Percentiles rank a stretch among this genome's conserved stretches.
Evolutionary conservation across 129 eudicot genomes (phyloP).

Genomic region (Tanacetum coccineum): DNA sequence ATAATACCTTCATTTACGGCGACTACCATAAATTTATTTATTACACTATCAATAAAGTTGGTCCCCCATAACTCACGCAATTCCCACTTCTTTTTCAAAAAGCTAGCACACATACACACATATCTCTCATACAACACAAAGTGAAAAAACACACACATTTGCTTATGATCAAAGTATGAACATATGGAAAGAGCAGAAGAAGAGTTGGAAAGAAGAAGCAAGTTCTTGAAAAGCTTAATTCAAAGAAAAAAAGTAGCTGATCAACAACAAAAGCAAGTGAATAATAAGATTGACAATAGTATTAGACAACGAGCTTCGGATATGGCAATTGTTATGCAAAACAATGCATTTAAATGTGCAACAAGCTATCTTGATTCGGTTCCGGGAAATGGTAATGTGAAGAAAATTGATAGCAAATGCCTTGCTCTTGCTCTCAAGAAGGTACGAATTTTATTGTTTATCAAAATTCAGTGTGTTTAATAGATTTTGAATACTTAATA

Average conservation of each 20-base stretch:
- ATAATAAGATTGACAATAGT: background rate
- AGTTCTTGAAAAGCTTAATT: constrained; percentile 63
- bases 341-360: constrained; percentile 54
- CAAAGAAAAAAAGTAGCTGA: constrained; percentile 50
- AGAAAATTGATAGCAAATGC: constrained; percentile 66
- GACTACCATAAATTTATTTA: background rate
- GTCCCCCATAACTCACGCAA: constrained; percentile 34
- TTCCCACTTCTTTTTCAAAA: constrained; percentile 29
- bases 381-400: constrained; percentile 28
- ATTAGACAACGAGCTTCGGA: constrained; percentile 66
- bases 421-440: constrained; percentile 84
- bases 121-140: background rate
- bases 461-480: background rate
- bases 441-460: constrained; percentile 23
- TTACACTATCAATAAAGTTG: background rate
- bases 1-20: constrained; percentile 20
- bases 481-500: background rate
- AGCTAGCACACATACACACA: constrained; percentile 4
- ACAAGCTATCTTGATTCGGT: constrained; percentile 39
- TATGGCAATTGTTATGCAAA: constrained; percentile 66
- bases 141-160: background rate
- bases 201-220: constrained; percentile 84
- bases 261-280: constrained; percentile 31
- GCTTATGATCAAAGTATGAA: background rate
- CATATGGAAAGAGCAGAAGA: constrained; percentile 51